Evolutionary conservation across 768 basidiomycete genomes (phyloP), one percentile per base, ranked within the genome.

Genomic region (Rossbeevera mucosa): DNA sequence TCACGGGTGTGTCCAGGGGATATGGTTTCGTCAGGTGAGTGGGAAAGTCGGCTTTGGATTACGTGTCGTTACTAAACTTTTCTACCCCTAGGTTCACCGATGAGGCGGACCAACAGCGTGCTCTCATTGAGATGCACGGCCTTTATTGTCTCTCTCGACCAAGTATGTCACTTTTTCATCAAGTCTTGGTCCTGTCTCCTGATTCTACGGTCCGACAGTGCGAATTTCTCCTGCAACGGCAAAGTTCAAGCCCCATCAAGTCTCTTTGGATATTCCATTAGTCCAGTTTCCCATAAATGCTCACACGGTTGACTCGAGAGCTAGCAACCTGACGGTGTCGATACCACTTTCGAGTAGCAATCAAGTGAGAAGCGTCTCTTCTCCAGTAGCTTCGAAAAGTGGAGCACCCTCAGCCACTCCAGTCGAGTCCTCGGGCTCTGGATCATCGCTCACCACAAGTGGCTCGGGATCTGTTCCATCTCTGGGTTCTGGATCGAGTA

Each of bases 11-110:
- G 20, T 91, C 89, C 25, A 79, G 91, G 55, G 93, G 93, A 4
- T 95, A 94, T 68, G 93, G 93, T 25, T 95, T 95, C 64, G 93
- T 96, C 33, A 80, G 94, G 88, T 86, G 54, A 48, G 80, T 69
- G 4, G 11, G 20, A 55, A 44, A 45, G 2, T 44, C 20, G 42
- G 12, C 63, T 58, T 49, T 52, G 13, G 24, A 51, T 53, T 38
- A 8, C 38, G 13, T 20, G 11, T 45, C n/a, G 6, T 50, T 58
- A 20, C 36, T 38, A 22, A 65, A 48, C 18, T 29, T 21, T 20
- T 49, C 36, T 26, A 16, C 43, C 50, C 50, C n/a, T 57, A 91
- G 88, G 55, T 95, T 95, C 68, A 88, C 87, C 4, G 88, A 92
- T 53, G 91, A 94, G 66, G 74, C 80, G 29, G 94, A 96, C 67